Conservation (phyloP, 805 yeast species). For the Metschnikowia shivogae region DNA sequence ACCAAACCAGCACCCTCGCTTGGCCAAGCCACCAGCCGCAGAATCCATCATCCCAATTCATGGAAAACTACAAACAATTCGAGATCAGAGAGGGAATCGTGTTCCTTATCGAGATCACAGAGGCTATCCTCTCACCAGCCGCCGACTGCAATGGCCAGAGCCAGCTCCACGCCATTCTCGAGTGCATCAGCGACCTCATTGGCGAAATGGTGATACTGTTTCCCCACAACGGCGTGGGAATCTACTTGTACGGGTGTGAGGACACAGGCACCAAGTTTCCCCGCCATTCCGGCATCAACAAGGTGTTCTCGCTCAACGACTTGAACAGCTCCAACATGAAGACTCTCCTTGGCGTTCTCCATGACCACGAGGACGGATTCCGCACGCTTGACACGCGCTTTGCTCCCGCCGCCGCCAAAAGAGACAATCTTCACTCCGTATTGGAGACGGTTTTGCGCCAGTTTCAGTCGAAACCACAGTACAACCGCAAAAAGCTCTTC, state of each 20-base stretch:
- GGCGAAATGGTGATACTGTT: conserved; percentile 59
- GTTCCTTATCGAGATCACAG: conserved; percentile 59
- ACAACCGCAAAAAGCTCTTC: conserved; percentile 56
- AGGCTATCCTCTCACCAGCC: conserved; percentile 38
- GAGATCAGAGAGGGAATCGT: conserved; percentile 61
- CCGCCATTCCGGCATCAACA: conserved; percentile 40
- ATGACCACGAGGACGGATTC: conserved; percentile 33
- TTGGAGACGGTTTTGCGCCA: conserved; percentile 54
- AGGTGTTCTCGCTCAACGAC: conserved; percentile 50
- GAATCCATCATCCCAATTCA: neutral
- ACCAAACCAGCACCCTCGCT: too few species aligned
- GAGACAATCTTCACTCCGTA: conserved; percentile 32
- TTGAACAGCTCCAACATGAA: conserved; percentile 58
- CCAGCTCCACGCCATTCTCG: conserved; percentile 51
- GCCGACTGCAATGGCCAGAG: conserved; percentile 33
- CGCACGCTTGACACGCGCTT: conserved; percentile 12
- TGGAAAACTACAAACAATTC: conserved; percentile 30
- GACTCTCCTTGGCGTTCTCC: conserved; percentile 45
- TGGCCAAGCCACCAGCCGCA: too few species aligned
- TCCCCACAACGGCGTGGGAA: conserved; percentile 73
- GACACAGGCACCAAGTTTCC: conserved; percentile 24
- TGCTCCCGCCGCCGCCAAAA: conserved; percentile 14
- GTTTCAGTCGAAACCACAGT: conserved; percentile 43
- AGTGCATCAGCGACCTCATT: conserved; percentile 57
- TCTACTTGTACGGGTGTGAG: conserved; percentile 54